Base-by-base conservation (phyloP, 805 yeast genomes). In the Ogataea saltuana region DNA sequence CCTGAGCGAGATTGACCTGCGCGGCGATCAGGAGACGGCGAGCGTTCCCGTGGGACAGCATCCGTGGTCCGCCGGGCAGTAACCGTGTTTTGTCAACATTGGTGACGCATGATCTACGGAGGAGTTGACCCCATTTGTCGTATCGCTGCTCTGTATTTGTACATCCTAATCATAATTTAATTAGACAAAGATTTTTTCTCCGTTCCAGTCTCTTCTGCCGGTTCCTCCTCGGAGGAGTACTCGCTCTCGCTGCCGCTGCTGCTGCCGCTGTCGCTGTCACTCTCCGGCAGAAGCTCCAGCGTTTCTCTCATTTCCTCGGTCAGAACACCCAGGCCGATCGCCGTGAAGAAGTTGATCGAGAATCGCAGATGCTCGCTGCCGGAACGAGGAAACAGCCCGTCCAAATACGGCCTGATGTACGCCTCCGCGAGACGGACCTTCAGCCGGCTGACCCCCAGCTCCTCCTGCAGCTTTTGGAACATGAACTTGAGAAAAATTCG, bases 281-380 rank as follows among this genome's bases (percentile, higher is more conserved):
- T 73, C 35, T 35, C 44, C 18, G 64, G 61, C 19, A 61, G 30
- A 12, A 45, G 43, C 32, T 54, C 41, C 18, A 62, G 47, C 2
- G 33, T 39, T 4, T 69, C 74, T 65, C 98, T 76, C 95, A 90
- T 85, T 1, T 69, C 76, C 28, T 88, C 96, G 0, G 98, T 90
- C 44, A 91, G 60, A 2, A 75, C 73, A 33, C 97, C 97, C 37
- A 91, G 61, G 0, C 95, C 95, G 48, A 91, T 88, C 1, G 97
- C 97, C 0, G 97, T 91, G 63, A 91, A 91, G 60, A 75, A 91
- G 59, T 91, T 91, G 59, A 89, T 88, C 2, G 95, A 75, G 60
- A 90, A 91, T 46, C 91, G 70, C 11, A 83, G 66, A 50, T 76
- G 67, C 8, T 79, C 82, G 1, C 58, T 48, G 5, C 72, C 69